Conservation (phyloP, 2,329 filamentous ascomycete species). For the Pestalotiopsis fici region DNA sequence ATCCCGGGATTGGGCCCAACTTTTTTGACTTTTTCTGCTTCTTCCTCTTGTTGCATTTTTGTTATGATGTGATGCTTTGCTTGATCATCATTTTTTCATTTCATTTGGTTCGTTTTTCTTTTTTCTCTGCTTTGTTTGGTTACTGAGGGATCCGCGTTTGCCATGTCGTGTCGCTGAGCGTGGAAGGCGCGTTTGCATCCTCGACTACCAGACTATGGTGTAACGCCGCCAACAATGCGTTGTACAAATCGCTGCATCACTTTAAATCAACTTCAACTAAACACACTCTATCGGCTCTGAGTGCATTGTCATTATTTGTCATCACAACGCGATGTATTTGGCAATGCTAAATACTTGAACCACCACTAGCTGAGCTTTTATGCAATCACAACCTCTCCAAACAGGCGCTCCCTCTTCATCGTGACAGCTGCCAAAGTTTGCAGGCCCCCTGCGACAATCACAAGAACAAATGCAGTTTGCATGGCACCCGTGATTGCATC, state of each 20-base stretch:
- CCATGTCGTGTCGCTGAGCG: no score
- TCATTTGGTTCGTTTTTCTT: not conserved
- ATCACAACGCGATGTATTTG: no score
- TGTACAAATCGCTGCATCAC: no score
- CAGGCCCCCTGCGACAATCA: not conserved
- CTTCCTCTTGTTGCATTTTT: not conserved
- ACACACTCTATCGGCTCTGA: no score
- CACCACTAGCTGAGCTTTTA: not conserved
- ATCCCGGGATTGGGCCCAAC: conserved; percentile 1
- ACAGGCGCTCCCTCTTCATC: conserved; percentile 1
- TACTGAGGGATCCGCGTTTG: no score
- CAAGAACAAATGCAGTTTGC: not conserved
- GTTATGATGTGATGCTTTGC: not conserved
- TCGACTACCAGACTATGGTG: no score
- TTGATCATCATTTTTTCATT: not conserved
- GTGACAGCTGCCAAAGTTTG: not conserved
- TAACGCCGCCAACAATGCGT: no score
- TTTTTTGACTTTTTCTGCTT: not conserved
- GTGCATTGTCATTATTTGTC: no score
- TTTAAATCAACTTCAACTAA: no score
- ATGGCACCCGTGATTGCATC: conserved; percentile 1
- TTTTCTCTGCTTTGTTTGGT: not conserved
- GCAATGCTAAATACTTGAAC: not conserved
- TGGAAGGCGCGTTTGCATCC: no score
- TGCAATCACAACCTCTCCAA: conserved; percentile 1